phyloP scores from a whole-genome alignment of 2,329 filamentous ascomycete genomes.

The Diplodia corticola region DNA sequence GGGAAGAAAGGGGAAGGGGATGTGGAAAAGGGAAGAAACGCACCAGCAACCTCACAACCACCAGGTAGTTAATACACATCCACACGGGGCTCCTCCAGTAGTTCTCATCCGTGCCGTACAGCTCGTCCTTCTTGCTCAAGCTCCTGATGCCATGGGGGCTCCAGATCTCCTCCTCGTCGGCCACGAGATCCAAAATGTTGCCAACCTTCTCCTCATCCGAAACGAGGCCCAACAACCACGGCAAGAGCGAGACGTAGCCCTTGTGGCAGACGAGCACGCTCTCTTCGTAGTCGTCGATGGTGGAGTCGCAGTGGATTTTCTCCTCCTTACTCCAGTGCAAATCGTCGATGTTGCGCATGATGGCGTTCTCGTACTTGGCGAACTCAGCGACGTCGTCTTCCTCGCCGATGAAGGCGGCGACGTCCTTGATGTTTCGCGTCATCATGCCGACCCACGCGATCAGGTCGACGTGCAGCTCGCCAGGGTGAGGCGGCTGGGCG shows the following conservation, averaged over 20 bases:
- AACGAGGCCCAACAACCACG: constrained; percentile 82
- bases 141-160: constrained; percentile 85
- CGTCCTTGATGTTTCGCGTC: constrained; percentile 78
- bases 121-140: constrained; percentile 76
- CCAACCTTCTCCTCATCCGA: constrained; percentile 73
- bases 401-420: constrained; percentile 74
- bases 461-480: constrained; percentile 91
- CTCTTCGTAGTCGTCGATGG: constrained; percentile 94
- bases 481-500: constrained; percentile 88
- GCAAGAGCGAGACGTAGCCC: constrained; percentile 91
- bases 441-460: constrained; percentile 98
- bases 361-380: constrained; percentile 69
- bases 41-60: constrained; percentile 73
- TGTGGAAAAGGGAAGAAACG: constrained; percentile 43
- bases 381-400: constrained; percentile 75
- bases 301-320: constrained; percentile 89
- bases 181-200: constrained; percentile 73
- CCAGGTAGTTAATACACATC: constrained; percentile 93
- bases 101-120: constrained; percentile 90
- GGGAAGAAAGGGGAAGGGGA: neutral
- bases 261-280: constrained; percentile 89
- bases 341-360: constrained; percentile 83
- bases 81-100: constrained; percentile 94
- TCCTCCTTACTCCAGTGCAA: constrained; percentile 85
- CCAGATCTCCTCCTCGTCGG: constrained; percentile 83